A percentile compares a stretch with the other conserved stretches of the same genome.
Conservation (phyloP, 208 protist species). For the Acanthamoeba sp. region DNA sequence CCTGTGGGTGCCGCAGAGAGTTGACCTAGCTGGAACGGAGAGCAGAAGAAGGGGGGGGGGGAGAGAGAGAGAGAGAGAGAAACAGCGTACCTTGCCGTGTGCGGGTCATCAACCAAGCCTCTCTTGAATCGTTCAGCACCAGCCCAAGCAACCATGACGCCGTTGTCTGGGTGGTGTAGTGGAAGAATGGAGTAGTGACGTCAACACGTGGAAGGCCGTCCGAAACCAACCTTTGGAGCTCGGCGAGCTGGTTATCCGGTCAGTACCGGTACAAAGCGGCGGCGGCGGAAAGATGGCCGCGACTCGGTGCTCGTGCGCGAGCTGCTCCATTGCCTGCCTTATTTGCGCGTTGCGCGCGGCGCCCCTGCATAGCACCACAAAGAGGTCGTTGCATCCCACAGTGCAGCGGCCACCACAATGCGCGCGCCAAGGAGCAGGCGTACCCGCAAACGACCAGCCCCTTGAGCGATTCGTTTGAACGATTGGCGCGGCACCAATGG, state of each 20-base stretch:
- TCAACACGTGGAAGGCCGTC: too few species aligned
- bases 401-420: neutral
- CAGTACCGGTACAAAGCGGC: constrained; percentile 26
- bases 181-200: too few species aligned
- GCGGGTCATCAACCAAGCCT: neutral
- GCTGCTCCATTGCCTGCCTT: neutral
- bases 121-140: neutral
- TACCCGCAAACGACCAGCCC: constrained; percentile 16
- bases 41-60: too few species aligned
- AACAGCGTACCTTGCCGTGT: neutral
- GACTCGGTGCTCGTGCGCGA: neutral
- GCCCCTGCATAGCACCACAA: too few species aligned
- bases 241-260: too few species aligned
- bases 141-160: constrained; percentile 29
- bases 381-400: too few species aligned
- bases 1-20: too few species aligned
- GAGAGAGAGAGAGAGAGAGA: too few species aligned
- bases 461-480: neutral
- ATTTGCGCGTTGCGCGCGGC: neutral
- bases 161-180: neutral
- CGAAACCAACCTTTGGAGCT: too few species aligned
- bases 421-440: neutral
- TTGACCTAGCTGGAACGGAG: too few species aligned
- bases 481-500: neutral
- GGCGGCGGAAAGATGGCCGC: neutral